phyloP scores from a whole-genome alignment of 768 basidiomycete genomes.

The Termitomyces sp. region DNA sequence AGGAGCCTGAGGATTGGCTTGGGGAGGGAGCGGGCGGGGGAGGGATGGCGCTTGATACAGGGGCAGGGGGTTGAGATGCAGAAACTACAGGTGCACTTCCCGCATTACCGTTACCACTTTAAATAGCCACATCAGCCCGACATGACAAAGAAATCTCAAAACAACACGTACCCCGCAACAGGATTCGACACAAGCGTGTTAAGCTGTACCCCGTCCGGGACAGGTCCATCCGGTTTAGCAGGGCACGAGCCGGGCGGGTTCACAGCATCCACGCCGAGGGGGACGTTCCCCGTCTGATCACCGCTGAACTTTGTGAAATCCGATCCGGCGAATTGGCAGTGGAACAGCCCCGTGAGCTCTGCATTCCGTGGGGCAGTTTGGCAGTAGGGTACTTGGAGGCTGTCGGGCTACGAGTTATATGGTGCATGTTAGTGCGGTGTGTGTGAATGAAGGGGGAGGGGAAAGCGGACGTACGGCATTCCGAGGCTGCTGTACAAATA shows the following conservation, averaged over 20 bases:
- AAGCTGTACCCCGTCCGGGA: constrained; percentile 43
- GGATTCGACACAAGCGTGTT: constrained; percentile 34
- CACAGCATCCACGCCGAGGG: constrained; percentile 37
- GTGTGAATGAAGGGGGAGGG: not conserved
- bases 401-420: constrained; percentile 36
- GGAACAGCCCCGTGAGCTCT: constrained; percentile 51
- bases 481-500: constrained; percentile 49
- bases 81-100: too few relatives aligned
- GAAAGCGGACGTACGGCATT: constrained; percentile 36
- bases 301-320: constrained; percentile 40
- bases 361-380: constrained; percentile 43
- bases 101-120: too few relatives aligned
- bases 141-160: not conserved
- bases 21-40: too few relatives aligned
- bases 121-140: too few relatives aligned
- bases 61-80: too few relatives aligned
- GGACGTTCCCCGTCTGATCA: constrained; percentile 40
- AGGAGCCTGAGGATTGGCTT: not conserved
- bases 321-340: constrained; percentile 44
- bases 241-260: constrained; percentile 45
- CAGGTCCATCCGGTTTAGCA: constrained; percentile 37
- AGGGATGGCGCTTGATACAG: too few relatives aligned
- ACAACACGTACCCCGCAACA: constrained; percentile 12
- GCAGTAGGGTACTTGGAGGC: constrained; percentile 46
- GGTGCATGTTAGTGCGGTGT: not conserved